phyloP scores from a whole-genome alignment of 2,329 filamentous ascomycete species.

The Sclerotinia sclerotiorum region DNA sequence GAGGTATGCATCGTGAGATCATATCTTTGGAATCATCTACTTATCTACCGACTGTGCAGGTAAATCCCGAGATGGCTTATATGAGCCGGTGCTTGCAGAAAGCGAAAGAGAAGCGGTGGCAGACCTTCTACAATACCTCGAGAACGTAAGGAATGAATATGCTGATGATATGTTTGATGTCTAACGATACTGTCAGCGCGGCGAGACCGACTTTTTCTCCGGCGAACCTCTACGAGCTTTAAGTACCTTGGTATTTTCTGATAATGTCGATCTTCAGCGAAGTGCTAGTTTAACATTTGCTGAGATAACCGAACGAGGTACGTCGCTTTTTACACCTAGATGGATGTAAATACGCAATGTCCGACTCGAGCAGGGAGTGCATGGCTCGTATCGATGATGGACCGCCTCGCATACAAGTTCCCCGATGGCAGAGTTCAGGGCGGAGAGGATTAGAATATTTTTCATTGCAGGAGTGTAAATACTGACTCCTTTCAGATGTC shows the following conservation, averaged over 20 bases:
- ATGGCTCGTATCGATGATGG: not conserved
- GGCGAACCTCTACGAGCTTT: slow-evolving; percentile 91
- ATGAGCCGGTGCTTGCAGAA: slow-evolving; percentile 87
- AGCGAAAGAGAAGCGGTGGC: slow-evolving; percentile 96
- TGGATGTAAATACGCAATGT: not conserved
- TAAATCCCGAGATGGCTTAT: slow-evolving; percentile 76
- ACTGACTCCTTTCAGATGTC: slow-evolving; percentile 66
- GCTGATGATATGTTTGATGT: slow-evolving; percentile 8
- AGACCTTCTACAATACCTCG: slow-evolving; percentile 90
- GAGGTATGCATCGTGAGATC: slow-evolving; percentile 44
- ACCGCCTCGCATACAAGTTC: not conserved
- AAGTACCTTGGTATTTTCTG: slow-evolving; percentile 95
- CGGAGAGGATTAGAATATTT: not conserved
- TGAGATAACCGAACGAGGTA: slow-evolving; percentile 97
- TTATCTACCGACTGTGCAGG: slow-evolving; percentile 49
- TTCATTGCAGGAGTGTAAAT: not conserved
- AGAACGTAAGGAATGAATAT: slow-evolving; percentile 65
- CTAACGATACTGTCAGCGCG: slow-evolving; percentile 55
- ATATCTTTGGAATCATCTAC: slow-evolving; percentile 27
- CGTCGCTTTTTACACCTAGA: slow-evolving; percentile 35
- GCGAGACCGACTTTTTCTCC: slow-evolving; percentile 97
- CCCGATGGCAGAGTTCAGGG: not conserved
- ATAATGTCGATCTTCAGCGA: slow-evolving; percentile 96
- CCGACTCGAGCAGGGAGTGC: not conserved
- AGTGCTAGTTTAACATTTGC: slow-evolving; percentile 98